Evolutionary conservation across 2,329 filamentous ascomycete species (phyloP).

Genomic region (Fusarium torreyae): DNA sequence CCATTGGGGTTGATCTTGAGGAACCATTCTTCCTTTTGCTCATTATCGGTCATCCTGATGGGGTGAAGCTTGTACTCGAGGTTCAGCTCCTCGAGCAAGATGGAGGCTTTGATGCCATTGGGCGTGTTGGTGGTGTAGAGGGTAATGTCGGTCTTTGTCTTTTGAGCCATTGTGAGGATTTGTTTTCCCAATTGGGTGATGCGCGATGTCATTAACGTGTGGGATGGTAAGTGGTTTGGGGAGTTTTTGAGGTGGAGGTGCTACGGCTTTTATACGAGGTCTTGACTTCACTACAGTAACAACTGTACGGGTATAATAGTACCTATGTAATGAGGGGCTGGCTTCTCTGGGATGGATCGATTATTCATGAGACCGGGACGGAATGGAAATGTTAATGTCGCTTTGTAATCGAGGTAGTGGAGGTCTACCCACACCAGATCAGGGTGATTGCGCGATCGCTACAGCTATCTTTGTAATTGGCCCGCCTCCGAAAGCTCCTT

Average conservation of each 20-base stretch:
- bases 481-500: constrained; percentile 21
- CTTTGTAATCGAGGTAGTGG: constrained; percentile 1
- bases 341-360: constrained; percentile 13
- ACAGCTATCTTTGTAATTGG: constrained; percentile 30
- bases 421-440: constrained; percentile 21
- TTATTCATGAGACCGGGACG: constrained; percentile 28
- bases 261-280: constrained; percentile 23
- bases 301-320: neutral
- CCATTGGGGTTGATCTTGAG: constrained; percentile 94
- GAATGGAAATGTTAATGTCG: constrained; percentile 26
- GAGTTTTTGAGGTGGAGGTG: neutral
- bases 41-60: constrained; percentile 80
- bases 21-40: constrained; percentile 90
- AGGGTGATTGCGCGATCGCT: constrained; percentile 28
- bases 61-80: constrained; percentile 81
- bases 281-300: neutral
- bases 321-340: constrained; percentile 18
- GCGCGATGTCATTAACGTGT: constrained; percentile 47
- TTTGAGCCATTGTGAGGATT: constrained; percentile 51
- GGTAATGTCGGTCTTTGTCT: constrained; percentile 73
- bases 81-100: constrained; percentile 87
- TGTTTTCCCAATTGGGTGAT: constrained; percentile 48
- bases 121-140: constrained; percentile 88
- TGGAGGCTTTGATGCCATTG: constrained; percentile 92
- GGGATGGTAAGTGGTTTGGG: neutral